A percentile compares a stretch with the other conserved stretches of the same genome.
These are phyloP conservation scores for Isoetes engelmannii DNA, from an alignment of 83 land plant genomes.

Conservation along the genomic window DNA sequence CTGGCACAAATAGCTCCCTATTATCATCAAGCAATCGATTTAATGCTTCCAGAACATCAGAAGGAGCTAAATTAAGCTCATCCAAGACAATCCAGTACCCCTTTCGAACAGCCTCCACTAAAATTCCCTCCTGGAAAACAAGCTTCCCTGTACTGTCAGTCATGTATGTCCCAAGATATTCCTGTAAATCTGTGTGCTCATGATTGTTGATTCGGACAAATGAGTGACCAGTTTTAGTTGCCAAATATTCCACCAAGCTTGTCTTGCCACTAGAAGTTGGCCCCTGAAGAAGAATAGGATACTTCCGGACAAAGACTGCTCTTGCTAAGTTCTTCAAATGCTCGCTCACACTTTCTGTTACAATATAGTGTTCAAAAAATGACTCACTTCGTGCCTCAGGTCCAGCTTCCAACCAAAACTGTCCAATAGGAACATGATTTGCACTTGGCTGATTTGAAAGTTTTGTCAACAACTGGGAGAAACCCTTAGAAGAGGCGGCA, in stretches of 20 bases:
- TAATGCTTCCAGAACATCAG: slow-evolving; percentile 93
- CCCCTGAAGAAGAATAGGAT: slow-evolving; percentile 91
- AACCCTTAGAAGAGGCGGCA: slow-evolving; percentile 20
- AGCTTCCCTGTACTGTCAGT: slow-evolving; percentile 73
- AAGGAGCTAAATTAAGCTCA: slow-evolving; percentile 92
- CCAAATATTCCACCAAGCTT: slow-evolving; percentile 85
- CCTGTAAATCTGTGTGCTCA: slow-evolving; percentile 96
- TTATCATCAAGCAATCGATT: slow-evolving; percentile 96
- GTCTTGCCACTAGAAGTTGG: slow-evolving; percentile 99
- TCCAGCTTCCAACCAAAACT: slow-evolving; percentile 38
- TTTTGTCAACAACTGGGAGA: slow-evolving; percentile 17
- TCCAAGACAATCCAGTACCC: slow-evolving; percentile 97
- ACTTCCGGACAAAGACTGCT: slow-evolving; percentile 65
- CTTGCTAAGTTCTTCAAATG: slow-evolving; percentile 75
- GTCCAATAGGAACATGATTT: slow-evolving; percentile 38
- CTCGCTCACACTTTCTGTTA: slow-evolving; percentile 57
- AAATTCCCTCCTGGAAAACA: slow-evolving; percentile 76
- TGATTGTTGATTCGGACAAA: slow-evolving; percentile 98
- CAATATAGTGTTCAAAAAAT: slow-evolving; percentile 41
- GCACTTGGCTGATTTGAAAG: slow-evolving; percentile 36
- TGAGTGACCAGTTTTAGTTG: slow-evolving; percentile 64
- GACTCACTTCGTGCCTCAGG: slow-evolving; percentile 15
- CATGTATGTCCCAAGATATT: slow-evolving; percentile 83
- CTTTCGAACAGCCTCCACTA: slow-evolving; percentile 85
- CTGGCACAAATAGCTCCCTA: slow-evolving; percentile 96